Conservation (phyloP, 176 grass and related monocot genomes). For the Oryza officinalis region DNA sequence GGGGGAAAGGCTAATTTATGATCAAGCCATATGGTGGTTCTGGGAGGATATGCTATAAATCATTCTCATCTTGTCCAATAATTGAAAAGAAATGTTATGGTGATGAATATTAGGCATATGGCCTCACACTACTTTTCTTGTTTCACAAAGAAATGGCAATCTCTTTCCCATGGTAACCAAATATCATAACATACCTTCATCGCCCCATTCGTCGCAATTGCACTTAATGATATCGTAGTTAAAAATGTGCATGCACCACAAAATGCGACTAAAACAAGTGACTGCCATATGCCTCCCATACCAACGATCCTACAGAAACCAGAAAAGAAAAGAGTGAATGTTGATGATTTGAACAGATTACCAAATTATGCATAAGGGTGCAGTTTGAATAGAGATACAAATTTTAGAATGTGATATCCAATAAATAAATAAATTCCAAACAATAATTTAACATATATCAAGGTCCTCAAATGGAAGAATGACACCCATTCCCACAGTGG, state of each 20-base stretch:
- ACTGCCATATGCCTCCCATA: constrained; percentile 84
- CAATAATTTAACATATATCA: constrained; percentile 12
- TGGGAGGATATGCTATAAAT: background rate
- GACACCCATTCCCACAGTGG: background rate
- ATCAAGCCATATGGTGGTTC: background rate
- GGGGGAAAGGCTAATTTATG: background rate
- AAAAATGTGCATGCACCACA: constrained; percentile 91
- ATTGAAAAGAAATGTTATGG: background rate
- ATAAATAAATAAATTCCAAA: constrained; percentile 4
- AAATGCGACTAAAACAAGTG: constrained; percentile 69
- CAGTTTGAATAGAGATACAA: background rate
- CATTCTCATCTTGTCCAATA: constrained; percentile 1
- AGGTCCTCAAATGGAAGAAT: background rate
- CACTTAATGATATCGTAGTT: constrained; percentile 88
- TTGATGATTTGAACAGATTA: background rate
- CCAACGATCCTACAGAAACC: constrained; percentile 78
- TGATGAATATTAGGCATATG: background rate
- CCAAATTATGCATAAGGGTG: constrained; percentile 7
- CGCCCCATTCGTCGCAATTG: constrained; percentile 96
- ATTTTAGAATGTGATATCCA: background rate
- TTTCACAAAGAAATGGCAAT: background rate
- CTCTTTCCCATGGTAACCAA: background rate
- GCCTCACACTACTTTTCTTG: background rate
- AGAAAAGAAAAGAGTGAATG: background rate
- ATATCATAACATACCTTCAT: constrained; percentile 72